Conservation (phyloP, 192 early-diverging fungal species). For the Chytriomyces sp. region DNA sequence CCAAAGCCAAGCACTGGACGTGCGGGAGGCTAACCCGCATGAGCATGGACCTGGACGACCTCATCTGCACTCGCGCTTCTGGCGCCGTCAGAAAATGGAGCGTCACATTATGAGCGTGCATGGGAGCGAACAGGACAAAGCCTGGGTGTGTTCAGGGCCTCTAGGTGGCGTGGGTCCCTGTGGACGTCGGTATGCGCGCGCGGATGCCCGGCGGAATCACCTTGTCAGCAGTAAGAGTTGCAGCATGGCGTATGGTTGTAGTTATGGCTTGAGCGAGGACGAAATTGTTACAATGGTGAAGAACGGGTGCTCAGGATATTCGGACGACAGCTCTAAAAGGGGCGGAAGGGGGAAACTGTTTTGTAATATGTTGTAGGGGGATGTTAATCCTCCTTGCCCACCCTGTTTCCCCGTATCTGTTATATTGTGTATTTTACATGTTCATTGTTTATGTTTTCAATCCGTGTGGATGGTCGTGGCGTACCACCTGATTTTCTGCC, state of each 20-base stretch:
- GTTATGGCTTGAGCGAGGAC: not conserved
- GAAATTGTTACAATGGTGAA: not conserved
- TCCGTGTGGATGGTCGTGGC: too few relatives aligned
- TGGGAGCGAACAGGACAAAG: conserved; percentile 23
- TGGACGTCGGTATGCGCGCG: conserved; percentile 16
- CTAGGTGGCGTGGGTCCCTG: not conserved
- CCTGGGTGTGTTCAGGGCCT: conserved; percentile 24
- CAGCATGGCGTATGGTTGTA: conserved; percentile 1
- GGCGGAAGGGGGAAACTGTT: too few relatives aligned
- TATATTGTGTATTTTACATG: too few relatives aligned
- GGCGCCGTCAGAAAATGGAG: conserved; percentile 28
- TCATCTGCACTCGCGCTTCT: conserved; percentile 10
- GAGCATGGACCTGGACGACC: not conserved
- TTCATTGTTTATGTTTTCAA: too few relatives aligned
- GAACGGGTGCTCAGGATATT: too few relatives aligned
- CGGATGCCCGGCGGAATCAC: conserved; percentile 16
- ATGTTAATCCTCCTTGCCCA: not conserved
- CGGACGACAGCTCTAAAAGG: too few relatives aligned
- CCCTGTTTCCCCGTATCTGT: not conserved
- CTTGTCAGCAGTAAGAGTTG: not conserved
- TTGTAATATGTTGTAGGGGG: too few relatives aligned
- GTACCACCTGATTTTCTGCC: too few relatives aligned
- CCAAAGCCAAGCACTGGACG: not conserved
- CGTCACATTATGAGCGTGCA: conserved; percentile 16
- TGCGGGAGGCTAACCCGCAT: not conserved